Conservation (phyloP, 75 land plant genomes). For the Isoetes taiwanensis region DNA sequence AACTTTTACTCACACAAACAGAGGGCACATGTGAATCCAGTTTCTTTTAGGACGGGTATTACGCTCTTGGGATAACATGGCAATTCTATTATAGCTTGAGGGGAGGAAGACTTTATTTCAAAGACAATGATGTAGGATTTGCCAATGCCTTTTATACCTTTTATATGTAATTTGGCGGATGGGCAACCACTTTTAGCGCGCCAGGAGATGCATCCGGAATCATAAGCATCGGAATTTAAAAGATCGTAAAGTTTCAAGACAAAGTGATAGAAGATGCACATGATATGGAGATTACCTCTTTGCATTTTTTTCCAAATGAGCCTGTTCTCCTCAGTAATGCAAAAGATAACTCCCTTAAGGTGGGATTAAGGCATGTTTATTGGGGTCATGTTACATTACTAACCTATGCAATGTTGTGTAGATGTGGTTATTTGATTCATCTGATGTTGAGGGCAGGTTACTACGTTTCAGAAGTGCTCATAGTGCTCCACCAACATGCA, state of each 20-base stretch:
- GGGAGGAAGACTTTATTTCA: background rate
- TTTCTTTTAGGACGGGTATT: constrained; percentile 4
- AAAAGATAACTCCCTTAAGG: constrained; percentile 4
- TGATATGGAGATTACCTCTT: background rate
- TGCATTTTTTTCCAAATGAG: constrained; percentile 2
- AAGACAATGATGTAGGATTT: no score
- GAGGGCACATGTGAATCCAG: background rate
- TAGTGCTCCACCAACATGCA: constrained; percentile 7
- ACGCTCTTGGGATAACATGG: no score
- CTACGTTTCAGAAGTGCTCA: constrained; percentile 6
- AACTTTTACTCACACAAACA: background rate
- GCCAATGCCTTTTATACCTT: background rate
- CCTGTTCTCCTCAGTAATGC: background rate
- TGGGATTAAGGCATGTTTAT: background rate
- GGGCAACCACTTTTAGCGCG: background rate
- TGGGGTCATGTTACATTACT: background rate
- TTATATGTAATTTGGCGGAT: background rate
- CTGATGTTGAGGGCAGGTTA: background rate
- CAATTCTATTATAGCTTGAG: no score
- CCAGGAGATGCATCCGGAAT: background rate
- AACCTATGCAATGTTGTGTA: background rate
- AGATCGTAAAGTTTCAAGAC: background rate
- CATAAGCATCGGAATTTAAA: background rate
- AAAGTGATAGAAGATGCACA: background rate
- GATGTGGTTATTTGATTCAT: constrained; percentile 4